Percentiles rank a stretch among this genome's conserved stretches.
phyloP scores from a whole-genome alignment of 2,329 filamentous ascomycete genomes.

The Clonostachys rosea region DNA sequence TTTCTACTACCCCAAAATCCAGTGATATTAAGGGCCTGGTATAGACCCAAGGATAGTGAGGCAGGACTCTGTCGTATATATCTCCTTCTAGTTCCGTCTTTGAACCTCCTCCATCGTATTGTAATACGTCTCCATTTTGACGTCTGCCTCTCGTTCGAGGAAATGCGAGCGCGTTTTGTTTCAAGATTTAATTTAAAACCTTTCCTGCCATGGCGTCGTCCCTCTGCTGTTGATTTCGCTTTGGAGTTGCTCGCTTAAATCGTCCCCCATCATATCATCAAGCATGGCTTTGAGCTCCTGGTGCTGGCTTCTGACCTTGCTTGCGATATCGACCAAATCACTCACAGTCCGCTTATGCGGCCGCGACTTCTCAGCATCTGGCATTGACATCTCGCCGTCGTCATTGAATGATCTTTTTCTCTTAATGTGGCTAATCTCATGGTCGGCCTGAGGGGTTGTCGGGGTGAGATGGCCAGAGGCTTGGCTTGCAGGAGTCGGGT shows the following conservation, averaged over 20 bases:
- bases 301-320: constrained; percentile 32
- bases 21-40: too few species aligned
- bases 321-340: constrained; percentile 10
- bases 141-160: not conserved
- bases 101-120: not conserved
- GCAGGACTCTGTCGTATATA: not conserved
- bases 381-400: not conserved
- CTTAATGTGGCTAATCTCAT: constrained; percentile 4
- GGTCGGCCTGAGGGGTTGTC: not conserved
- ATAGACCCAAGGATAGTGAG: too few species aligned
- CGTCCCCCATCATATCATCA: constrained; percentile 25
- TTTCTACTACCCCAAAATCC: too few species aligned
- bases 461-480: not conserved
- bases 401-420: not conserved
- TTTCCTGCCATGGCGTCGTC: constrained; percentile 26
- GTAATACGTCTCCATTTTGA: not conserved
- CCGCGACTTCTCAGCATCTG: not conserved
- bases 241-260: constrained; percentile 28
- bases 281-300: constrained; percentile 35
- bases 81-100: not conserved
- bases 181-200: not conserved
- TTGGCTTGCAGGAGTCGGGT: not conserved
- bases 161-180: not conserved
- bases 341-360: constrained; percentile 34
- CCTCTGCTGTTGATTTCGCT: constrained; percentile 24